These are phyloP conservation scores for Pleurotus ostreatus DNA, from an alignment of 768 basidiomycete species.

Conservation along the genomic window DNA sequence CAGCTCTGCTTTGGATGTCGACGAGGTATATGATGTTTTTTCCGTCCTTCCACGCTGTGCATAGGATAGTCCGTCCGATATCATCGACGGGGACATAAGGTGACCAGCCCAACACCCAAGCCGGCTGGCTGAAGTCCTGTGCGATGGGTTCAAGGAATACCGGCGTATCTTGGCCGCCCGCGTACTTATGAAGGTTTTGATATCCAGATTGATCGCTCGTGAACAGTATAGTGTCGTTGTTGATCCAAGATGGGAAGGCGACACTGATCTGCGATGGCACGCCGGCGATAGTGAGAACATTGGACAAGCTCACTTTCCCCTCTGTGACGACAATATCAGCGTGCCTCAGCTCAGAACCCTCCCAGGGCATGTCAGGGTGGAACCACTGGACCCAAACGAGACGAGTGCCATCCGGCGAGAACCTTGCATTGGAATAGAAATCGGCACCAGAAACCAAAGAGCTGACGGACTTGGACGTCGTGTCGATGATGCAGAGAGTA, in stretches of 20 bases:
- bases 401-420: slow-evolving; percentile 55
- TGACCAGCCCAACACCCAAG: slow-evolving; percentile 49
- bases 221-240: slow-evolving; percentile 54
- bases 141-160: slow-evolving; percentile 38
- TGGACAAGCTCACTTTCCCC: slow-evolving; percentile 27
- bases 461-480: slow-evolving; percentile 27
- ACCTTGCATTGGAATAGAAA: slow-evolving; percentile 56
- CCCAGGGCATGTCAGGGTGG: slow-evolving; percentile 61
- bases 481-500: slow-evolving; percentile 44
- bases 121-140: slow-evolving; percentile 55
- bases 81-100: slow-evolving; percentile 44
- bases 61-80: slow-evolving; percentile 27
- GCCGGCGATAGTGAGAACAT: slow-evolving; percentile 46
- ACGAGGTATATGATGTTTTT: slow-evolving; percentile 35
- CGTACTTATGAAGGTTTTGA: slow-evolving; percentile 61
- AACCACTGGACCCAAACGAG: slow-evolving; percentile 66
- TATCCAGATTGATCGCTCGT: slow-evolving; percentile 64
- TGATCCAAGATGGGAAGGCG: slow-evolving; percentile 57
- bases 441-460: slow-evolving; percentile 46
- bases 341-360: slow-evolving; percentile 52
- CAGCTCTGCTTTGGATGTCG: slow-evolving; percentile 24
- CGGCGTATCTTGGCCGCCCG: slow-evolving; percentile 26
- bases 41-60: slow-evolving; percentile 38
- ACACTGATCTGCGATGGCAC: slow-evolving; percentile 46
- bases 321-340: slow-evolving; percentile 36